Percentiles rank a stretch among this genome's conserved stretches.
Evolutionary conservation across 2,329 filamentous ascomycete species (phyloP).

Genomic region (Blastomyces gilchristii): DNA sequence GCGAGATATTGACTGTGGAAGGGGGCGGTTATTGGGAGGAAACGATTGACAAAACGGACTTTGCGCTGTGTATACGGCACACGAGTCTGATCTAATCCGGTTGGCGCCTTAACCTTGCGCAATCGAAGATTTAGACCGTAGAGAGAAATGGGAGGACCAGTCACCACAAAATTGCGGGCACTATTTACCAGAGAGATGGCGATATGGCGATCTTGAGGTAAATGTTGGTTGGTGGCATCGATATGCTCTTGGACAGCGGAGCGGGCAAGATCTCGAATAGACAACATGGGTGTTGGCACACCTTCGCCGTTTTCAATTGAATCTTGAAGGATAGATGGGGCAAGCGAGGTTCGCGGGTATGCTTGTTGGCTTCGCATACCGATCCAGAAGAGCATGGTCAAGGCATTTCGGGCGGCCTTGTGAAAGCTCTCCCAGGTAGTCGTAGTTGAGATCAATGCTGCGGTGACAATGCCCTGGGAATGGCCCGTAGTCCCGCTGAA

Average conservation of each 20-base stretch:
- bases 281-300: conserved; percentile 93
- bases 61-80: conserved; percentile 94
- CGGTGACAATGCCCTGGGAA: conserved; percentile 91
- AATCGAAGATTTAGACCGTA: conserved; percentile 93
- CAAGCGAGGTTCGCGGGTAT: conserved; percentile 88
- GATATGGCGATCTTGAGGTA: conserved; percentile 86
- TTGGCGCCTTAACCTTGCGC: conserved; percentile 93
- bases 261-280: conserved; percentile 83
- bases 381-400: conserved; percentile 97
- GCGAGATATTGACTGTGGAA: conserved; percentile 95
- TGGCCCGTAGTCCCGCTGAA: conserved; percentile 87
- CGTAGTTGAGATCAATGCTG: conserved; percentile 79
- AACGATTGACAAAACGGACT: conserved; percentile 90
- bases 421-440: conserved; percentile 90
- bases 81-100: conserved; percentile 90
- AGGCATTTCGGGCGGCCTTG: conserved; percentile 63
- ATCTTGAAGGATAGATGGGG: conserved; percentile 81
- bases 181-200: conserved; percentile 94
- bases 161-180: conserved; percentile 91
- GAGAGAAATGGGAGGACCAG: conserved; percentile 86
- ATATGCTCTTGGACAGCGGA: conserved; percentile 92
- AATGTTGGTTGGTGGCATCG: conserved; percentile 90
- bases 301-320: conserved; percentile 91
- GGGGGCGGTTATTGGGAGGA: conserved; percentile 91
- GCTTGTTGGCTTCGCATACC: conserved; percentile 94